Evolutionary conservation across 495 filamentous ascomycete species (phyloP).

Genomic region (Terfezia boudieri): DNA sequence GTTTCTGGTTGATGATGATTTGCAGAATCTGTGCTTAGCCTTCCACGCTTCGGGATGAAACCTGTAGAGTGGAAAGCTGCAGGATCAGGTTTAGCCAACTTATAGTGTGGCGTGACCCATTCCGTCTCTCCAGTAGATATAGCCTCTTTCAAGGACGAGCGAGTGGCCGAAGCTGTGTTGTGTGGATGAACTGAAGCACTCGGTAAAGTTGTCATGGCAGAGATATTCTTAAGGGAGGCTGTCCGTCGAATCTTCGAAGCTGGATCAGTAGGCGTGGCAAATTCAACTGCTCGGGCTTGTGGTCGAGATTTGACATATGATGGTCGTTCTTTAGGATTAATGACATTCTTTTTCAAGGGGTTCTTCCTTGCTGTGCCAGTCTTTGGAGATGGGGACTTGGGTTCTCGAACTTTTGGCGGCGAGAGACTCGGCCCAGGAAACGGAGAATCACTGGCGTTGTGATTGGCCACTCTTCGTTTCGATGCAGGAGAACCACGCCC

Average conservation of each 20-base stretch:
- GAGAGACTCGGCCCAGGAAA: neutral
- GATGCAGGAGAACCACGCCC: slow-evolving; percentile 50
- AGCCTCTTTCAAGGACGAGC: slow-evolving; percentile 12
- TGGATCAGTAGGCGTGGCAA: slow-evolving; percentile 26
- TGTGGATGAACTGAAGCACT: slow-evolving; percentile 32
- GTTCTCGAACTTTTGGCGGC: slow-evolving; percentile 5
- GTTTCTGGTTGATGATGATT: slow-evolving; percentile 53
- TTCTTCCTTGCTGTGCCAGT: neutral
- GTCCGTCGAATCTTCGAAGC: slow-evolving; percentile 35
- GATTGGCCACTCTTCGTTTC: slow-evolving; percentile 19
- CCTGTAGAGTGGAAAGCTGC: slow-evolving; percentile 88
- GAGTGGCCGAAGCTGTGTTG: slow-evolving; percentile 32
- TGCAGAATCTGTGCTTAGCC: slow-evolving; percentile 28
- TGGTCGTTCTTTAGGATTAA: slow-evolving; percentile 5
- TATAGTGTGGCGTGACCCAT: slow-evolving; percentile 54
- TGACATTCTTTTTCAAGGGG: neutral
- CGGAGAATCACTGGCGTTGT: neutral
- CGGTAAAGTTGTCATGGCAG: slow-evolving; percentile 34
- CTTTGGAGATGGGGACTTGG: neutral
- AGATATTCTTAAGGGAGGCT: slow-evolving; percentile 54
- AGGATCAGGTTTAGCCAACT: slow-evolving; percentile 57
- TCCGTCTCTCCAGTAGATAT: slow-evolving; percentile 19
- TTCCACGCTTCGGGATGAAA: slow-evolving; percentile 58
- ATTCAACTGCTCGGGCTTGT: slow-evolving; percentile 24
- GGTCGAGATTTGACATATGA: slow-evolving; percentile 20